Percentiles rank a stretch among this genome's conserved stretches.
Conservation (phyloP, 2,329 filamentous ascomycete genomes). For the Aspergillus fumigatus region DNA sequence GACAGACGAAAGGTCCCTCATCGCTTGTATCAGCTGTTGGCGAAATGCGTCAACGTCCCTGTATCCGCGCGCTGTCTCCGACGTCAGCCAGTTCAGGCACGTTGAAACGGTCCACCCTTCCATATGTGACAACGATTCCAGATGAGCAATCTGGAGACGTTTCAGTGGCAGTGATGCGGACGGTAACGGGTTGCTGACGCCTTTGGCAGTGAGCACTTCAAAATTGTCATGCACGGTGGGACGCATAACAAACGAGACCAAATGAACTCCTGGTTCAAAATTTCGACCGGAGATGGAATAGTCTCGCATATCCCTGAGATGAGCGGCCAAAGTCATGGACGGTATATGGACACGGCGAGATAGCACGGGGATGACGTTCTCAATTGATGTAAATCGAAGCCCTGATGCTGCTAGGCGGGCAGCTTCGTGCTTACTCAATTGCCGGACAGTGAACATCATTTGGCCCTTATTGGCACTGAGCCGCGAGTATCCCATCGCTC, state of each 20-base stretch:
- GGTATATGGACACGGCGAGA: conserved; percentile 71
- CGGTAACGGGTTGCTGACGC: conserved; percentile 57
- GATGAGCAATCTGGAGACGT: conserved; percentile 52
- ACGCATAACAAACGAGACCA: conserved; percentile 41
- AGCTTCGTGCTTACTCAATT: conserved; percentile 55
- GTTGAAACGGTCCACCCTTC: conserved; percentile 36
- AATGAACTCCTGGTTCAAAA: conserved; percentile 36
- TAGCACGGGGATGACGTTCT: conserved; percentile 65
- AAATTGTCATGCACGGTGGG: conserved; percentile 55
- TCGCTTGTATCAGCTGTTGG: conserved; percentile 42
- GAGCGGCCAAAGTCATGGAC: conserved; percentile 54
- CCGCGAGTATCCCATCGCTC: conserved; percentile 24
- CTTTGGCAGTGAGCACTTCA: conserved; percentile 57
- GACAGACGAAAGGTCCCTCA: conserved; percentile 33
- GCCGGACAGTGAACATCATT: conserved; percentile 72
- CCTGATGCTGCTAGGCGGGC: conserved; percentile 64
- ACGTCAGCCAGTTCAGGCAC: conserved; percentile 33
- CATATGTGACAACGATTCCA: conserved; percentile 47
- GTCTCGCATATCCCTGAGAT: conserved; percentile 60
- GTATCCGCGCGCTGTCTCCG: conserved; percentile 20
- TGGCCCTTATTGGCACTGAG: conserved; percentile 61
- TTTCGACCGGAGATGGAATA: conserved; percentile 40
- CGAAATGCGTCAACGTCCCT: conserved; percentile 36
- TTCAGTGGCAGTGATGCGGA: conserved; percentile 52
- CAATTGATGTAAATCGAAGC: conserved; percentile 69